Conservation (phyloP, 2,329 filamentous ascomycete species). For the Fusarium nygamai region DNA sequence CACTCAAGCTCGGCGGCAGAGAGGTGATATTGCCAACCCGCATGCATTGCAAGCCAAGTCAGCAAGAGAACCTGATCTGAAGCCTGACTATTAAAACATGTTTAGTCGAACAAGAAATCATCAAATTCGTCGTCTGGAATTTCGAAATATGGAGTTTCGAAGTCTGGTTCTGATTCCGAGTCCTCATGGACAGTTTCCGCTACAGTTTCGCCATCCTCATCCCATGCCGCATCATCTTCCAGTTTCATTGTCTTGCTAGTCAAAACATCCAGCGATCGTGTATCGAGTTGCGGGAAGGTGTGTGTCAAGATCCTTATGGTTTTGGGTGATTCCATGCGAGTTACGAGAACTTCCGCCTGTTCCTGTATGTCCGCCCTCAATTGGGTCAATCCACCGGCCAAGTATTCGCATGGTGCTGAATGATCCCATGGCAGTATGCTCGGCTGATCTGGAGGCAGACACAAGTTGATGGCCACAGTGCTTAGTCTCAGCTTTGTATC, state of each 20-base stretch:
- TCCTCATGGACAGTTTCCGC: background rate
- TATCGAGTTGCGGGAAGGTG: no score
- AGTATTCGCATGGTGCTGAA: no score
- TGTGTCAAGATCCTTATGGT: background rate
- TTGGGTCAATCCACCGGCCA: no score
- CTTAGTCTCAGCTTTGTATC: no score
- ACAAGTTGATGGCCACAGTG: no score
- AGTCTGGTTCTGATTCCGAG: background rate
- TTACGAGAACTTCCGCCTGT: no score
- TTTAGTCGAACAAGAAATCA: background rate
- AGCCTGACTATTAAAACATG: background rate
- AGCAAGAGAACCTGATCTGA: background rate
- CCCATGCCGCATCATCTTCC: background rate
- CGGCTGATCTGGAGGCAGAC: no score
- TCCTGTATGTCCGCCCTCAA: no score
- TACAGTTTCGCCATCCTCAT: background rate
- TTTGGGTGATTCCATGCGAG: no score
- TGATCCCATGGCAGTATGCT: no score
- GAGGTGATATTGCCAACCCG: accelerated
- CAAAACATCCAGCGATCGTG: background rate
- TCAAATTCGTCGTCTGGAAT: background rate
- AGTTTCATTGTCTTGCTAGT: background rate
- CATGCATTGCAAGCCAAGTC: background rate
- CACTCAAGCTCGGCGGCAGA: background rate
- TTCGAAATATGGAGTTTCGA: no score